These are phyloP conservation scores for Arthrobotrys musiformis DNA, from an alignment of 2,329 filamentous ascomycete genomes.

Conservation along the genomic window DNA sequence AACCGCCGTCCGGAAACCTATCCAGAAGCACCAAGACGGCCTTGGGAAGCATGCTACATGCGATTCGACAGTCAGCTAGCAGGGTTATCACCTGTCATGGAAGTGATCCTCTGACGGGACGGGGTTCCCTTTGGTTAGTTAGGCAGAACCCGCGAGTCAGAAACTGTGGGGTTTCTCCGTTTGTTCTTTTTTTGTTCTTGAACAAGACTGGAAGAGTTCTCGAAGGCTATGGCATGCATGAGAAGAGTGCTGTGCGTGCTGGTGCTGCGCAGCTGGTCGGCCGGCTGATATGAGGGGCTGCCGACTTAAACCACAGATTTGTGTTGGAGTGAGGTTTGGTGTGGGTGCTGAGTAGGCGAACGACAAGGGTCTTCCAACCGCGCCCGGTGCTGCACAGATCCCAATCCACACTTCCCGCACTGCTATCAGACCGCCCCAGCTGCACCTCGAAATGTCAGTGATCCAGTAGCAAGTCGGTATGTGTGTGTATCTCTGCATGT, in stretches of 20 bases:
- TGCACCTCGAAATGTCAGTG: neutral
- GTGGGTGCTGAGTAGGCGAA: conserved; percentile 49
- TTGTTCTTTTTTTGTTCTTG: conserved; percentile 25
- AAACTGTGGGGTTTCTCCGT: conserved; percentile 40
- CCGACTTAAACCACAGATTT: neutral
- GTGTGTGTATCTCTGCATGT: neutral
- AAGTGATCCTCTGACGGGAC: conserved; percentile 15
- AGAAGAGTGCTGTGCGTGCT: neutral
- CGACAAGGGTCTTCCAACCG: conserved; percentile 53
- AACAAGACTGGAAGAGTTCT: conserved; percentile 16
- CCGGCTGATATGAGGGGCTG: conserved; percentile 29
- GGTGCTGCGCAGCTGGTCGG: neutral
- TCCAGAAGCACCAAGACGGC: conserved; percentile 4
- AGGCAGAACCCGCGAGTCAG: conserved; percentile 30
- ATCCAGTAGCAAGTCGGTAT: neutral
- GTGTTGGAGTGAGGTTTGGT: conserved; percentile 51
- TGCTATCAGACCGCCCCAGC: neutral
- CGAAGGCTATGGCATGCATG: neutral
- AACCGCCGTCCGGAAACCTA: conserved; percentile 24
- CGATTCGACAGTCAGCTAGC: conserved; percentile 16
- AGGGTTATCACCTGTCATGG: conserved; percentile 34
- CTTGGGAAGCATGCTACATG: conserved; percentile 8
- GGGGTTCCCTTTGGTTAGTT: conserved; percentile 22
- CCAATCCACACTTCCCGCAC: conserved; percentile 11
- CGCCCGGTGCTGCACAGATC: conserved; percentile 54